Evolutionary conservation across 108 stramenopile genomes (phyloP), one percentile per base, ranked within the genome.

Genomic region (Cyclotella baltica): DNA sequence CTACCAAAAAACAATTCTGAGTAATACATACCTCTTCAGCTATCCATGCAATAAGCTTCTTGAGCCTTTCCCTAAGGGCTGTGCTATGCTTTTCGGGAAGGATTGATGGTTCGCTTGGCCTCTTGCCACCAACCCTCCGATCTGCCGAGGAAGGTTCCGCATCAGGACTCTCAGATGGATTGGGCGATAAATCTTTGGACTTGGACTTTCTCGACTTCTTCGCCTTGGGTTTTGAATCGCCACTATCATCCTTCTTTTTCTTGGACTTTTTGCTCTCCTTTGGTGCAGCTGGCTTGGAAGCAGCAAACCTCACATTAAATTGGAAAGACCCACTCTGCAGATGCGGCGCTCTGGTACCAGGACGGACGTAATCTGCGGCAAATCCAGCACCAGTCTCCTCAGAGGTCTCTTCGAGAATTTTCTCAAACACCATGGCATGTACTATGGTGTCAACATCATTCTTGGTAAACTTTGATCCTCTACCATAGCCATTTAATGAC

Each of bases 351-450:
- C 86, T 81, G 33, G 79, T 83, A 16, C 92, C 95, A 18, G 70
- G 86, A 18, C 71, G 51, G 25, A 91, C 86, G 59, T 93, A 96
- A 70, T 96, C 95, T 0, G 88, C 73, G 4, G 74, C n/a, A 67
- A 89, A 96, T 34, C 95, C 93, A 34, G 59, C 68, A 19, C 38
- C 73, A 16, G 34, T 62, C 46, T 79, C 90, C 47, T 74, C 84
- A 15, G 80, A 69, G 10, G 57, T 67, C 69, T 96, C 93, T 37
- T 85, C 81, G 36, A 96, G 55, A 13, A 95, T 81, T 3, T 73
- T 76, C 69, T 93, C 91, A 79, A 88, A 93, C 16, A 94, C 80
- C 80, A 94, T 75, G 0, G 87, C 70, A 70, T 96, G 93, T 36
- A 82, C 73, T 23, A 94, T 92, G 28, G 73, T 35, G 77, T 96